A percentile compares a stretch with the other conserved stretches of the same genome.
Evolutionary conservation across 257 asterid genomes (phyloP).

Genomic region (Lycium barbarum): DNA sequence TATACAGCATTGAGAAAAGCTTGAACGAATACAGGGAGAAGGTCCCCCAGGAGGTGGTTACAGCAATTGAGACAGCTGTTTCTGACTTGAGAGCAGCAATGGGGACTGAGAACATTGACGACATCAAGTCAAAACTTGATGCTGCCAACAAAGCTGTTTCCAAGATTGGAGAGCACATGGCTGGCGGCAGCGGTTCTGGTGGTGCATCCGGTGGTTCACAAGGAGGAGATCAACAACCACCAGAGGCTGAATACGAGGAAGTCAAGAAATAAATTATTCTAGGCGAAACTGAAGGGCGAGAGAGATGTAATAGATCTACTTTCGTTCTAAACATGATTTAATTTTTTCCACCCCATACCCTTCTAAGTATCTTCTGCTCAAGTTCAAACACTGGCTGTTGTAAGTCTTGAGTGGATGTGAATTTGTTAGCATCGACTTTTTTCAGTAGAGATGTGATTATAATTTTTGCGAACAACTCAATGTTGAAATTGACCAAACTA

Average conservation of each 20-base stretch:
- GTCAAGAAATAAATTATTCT: conserved; percentile 61
- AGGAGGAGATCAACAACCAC: conserved; percentile 72
- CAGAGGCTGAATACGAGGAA: conserved; percentile 85
- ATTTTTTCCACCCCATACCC: not conserved
- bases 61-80: conserved; percentile 69
- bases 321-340: not conserved
- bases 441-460: conserved; percentile 10
- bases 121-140: conserved; percentile 66
- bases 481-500: conserved; percentile 4
- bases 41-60: conserved; percentile 63
- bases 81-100: conserved; percentile 65
- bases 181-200: conserved; percentile 55
- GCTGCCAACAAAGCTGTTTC: conserved; percentile 80
- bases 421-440: not conserved
- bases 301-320: not conserved
- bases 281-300: not conserved
- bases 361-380: not conserved
- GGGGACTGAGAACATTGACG: conserved; percentile 52
- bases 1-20: conserved; percentile 74
- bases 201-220: conserved; percentile 52
- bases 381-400: not conserved
- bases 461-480: not conserved
- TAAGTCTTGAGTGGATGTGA: not conserved
- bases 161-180: conserved; percentile 83
- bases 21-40: conserved; percentile 71